Conservation (phyloP, 75 land plant genomes). For the Sequoiadendron giganteum region DNA sequence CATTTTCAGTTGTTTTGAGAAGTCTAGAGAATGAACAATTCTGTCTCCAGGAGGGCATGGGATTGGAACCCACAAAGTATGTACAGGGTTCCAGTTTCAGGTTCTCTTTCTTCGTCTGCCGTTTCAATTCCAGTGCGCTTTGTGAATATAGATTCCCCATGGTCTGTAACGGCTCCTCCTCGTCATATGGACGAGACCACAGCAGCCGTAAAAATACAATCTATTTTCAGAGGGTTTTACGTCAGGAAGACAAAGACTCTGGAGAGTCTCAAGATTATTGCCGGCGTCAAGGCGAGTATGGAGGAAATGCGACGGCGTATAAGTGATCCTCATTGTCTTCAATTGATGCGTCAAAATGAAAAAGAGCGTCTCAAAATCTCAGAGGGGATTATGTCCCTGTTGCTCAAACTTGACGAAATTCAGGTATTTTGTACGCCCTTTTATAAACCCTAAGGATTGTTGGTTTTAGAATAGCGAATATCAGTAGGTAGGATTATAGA, state of each 20-base stretch:
- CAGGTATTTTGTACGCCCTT: slow-evolving; percentile 8
- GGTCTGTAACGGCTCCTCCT: not conserved
- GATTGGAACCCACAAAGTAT: not conserved
- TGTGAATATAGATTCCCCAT: not conserved
- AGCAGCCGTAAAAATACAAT: slow-evolving; percentile 27
- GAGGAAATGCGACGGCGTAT: slow-evolving; percentile 11
- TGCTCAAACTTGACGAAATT: slow-evolving; percentile 28
- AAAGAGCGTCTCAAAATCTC: slow-evolving; percentile 16
- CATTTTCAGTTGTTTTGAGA: not conserved
- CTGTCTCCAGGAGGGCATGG: not conserved
- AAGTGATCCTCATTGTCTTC: not conserved
- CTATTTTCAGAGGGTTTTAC: slow-evolving; percentile 18
- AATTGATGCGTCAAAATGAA: slow-evolving; percentile 15
- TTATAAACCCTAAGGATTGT: not conserved
- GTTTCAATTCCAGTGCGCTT: not conserved
- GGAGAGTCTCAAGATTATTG: slow-evolving; percentile 16
- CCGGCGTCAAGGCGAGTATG: slow-evolving; percentile 10
- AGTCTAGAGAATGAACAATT: not conserved
- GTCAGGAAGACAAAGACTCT: slow-evolving; percentile 22
- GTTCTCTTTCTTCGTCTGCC: not conserved
- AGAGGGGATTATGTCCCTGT: slow-evolving; percentile 23
- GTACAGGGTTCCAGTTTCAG: not conserved
- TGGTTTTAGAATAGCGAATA: not conserved
- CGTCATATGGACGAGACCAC: not conserved
- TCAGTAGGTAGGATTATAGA: too few relatives aligned